Percentiles rank a stretch among this genome's conserved stretches.
phyloP scores from a whole-genome alignment of 129 eudicot genomes.

The Calendula officinalis region DNA sequence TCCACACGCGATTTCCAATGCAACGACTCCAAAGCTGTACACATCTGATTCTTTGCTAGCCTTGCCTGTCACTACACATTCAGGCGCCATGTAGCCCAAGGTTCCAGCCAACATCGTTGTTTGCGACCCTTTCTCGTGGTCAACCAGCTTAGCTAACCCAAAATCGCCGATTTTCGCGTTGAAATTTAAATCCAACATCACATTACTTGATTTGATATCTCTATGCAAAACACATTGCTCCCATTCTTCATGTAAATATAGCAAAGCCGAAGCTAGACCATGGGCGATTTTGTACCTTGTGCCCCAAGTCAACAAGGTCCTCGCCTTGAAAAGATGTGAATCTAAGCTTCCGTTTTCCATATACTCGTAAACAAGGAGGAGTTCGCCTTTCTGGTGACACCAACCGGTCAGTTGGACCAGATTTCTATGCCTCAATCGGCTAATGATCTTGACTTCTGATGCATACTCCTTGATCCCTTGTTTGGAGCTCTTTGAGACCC shows the following conservation, averaged over 20 bases:
- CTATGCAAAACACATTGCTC: slow-evolving; percentile 39
- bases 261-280: slow-evolving; percentile 38
- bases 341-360: slow-evolving; percentile 53
- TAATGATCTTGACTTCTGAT: slow-evolving; percentile 39
- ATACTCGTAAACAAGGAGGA: slow-evolving; percentile 36
- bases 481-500: slow-evolving; percentile 30
- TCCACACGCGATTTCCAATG: slow-evolving; percentile 41
- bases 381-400: slow-evolving; percentile 37
- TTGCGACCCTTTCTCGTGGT: slow-evolving; percentile 36
- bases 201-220: slow-evolving; percentile 39
- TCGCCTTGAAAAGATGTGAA: slow-evolving; percentile 32
- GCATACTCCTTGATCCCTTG: slow-evolving; percentile 46
- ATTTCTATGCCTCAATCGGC: slow-evolving; percentile 37
- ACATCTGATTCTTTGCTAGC: slow-evolving; percentile 44
- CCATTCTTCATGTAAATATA: slow-evolving; percentile 43
- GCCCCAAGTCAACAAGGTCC: slow-evolving; percentile 36
- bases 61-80: slow-evolving; percentile 34
- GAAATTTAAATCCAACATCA: slow-evolving; percentile 43
- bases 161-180: slow-evolving; percentile 40
- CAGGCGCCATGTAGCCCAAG: slow-evolving; percentile 44
- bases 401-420: slow-evolving; percentile 42
- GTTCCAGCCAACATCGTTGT: slow-evolving; percentile 41
- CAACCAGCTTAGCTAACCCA: slow-evolving; percentile 41
- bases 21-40: slow-evolving; percentile 38
- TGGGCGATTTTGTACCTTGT: slow-evolving; percentile 30